phyloP scores from a whole-genome alignment of 2,329 filamentous ascomycete genomes.

The Fusarium sp. region DNA sequence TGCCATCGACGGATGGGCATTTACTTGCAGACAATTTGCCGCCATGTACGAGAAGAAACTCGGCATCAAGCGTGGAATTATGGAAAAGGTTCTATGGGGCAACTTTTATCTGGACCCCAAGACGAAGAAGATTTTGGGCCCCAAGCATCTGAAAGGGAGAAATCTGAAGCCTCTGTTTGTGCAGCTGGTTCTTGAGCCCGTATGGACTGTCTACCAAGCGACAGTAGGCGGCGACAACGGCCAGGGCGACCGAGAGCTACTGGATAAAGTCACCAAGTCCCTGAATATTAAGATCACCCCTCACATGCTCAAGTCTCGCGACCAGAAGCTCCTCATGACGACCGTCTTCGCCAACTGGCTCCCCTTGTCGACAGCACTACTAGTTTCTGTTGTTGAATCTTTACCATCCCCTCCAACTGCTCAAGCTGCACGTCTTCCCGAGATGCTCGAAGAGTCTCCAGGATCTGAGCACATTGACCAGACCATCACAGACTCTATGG shows the following conservation, averaged over 20 bases:
- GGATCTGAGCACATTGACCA: conserved; percentile 78
- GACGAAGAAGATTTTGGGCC: conserved; percentile 90
- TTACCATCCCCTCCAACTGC: conserved; percentile 85
- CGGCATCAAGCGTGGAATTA: conserved; percentile 86
- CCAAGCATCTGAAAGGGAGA: conserved; percentile 93
- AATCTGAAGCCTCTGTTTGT: conserved; percentile 97
- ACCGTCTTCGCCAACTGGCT: conserved; percentile 92
- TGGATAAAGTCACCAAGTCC: conserved; percentile 96
- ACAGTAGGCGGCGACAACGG: conserved; percentile 85
- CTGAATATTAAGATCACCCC: conserved; percentile 84
- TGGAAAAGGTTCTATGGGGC: conserved; percentile 97
- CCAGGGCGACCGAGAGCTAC: conserved; percentile 82
- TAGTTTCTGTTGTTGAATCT: conserved; percentile 94
- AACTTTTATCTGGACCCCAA: conserved; percentile 97
- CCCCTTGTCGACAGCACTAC: conserved; percentile 88
- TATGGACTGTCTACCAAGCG: conserved; percentile 96
- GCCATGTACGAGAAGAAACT: conserved; percentile 95
- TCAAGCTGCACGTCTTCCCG: conserved; percentile 83
- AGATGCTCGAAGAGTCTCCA: conserved; percentile 82
- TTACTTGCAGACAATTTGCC: conserved; percentile 95
- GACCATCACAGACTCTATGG: conserved; percentile 82
- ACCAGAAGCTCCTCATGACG: conserved; percentile 85
- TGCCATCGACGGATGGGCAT: conserved; percentile 98
- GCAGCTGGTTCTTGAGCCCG: conserved; percentile 91
- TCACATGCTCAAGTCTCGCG: conserved; percentile 86